Conservation (phyloP, 768 basidiomycete genomes). For the Boletus pseudopeckii region DNA sequence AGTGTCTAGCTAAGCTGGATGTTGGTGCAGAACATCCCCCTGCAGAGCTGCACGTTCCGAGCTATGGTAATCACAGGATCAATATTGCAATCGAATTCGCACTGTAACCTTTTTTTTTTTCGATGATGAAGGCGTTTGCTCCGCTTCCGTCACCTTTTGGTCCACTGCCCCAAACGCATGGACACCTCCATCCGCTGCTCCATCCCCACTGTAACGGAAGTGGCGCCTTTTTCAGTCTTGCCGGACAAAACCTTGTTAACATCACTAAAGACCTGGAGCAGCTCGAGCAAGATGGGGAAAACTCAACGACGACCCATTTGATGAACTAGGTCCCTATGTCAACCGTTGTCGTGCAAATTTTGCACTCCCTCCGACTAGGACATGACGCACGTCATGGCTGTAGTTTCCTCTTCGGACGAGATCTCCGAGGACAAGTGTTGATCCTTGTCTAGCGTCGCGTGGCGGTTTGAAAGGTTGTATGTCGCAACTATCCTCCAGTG, state of each 20-base stretch:
- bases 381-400: too few species aligned
- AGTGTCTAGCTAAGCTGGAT: neutral
- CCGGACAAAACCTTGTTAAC: neutral
- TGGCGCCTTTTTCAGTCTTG: neutral
- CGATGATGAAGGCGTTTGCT: neutral
- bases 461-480: neutral
- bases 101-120: neutral
- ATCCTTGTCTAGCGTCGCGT: neutral
- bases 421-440: neutral
- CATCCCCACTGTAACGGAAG: neutral
- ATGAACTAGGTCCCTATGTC: neutral
- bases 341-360: neutral
- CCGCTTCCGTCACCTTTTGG: neutral
- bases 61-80: too few species aligned
- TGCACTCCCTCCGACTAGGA: neutral
- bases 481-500: neutral
- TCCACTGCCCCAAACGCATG: neutral
- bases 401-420: neutral
- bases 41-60: too few species aligned
- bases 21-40: neutral
- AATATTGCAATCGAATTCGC: too few species aligned
- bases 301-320: neutral
- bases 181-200: neutral
- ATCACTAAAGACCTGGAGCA: too few species aligned
- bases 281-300: too few species aligned